Conservation (phyloP, 441 rosid species). For the Adansonia madagascariensis region DNA sequence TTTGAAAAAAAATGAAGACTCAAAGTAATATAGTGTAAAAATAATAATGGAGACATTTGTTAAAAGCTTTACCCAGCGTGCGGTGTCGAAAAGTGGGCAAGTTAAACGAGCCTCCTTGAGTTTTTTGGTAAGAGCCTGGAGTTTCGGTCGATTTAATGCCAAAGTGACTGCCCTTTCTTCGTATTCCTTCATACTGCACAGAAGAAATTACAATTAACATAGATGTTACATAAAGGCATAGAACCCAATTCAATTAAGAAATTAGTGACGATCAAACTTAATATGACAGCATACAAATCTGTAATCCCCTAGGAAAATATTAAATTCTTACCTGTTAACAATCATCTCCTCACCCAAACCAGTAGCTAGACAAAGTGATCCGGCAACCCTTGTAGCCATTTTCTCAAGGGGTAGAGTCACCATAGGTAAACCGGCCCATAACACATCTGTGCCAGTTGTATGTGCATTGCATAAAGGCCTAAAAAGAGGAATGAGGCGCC, state of each 20-base stretch:
- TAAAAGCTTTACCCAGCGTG: conserved; percentile 76
- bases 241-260: neutral
- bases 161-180: conserved; percentile 88
- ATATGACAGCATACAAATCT: neutral
- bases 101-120: conserved; percentile 72
- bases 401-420: conserved; percentile 93
- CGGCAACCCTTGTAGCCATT: conserved; percentile 99
- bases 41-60: neutral
- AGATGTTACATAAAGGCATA: neutral
- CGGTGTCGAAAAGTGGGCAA: conserved; percentile 89
- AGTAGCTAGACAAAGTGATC: conserved; percentile 93
- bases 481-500: conserved; percentile 19
- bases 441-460: conserved; percentile 95
- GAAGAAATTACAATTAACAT: neutral
- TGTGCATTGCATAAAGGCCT: conserved; percentile 99
- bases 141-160: conserved; percentile 74
- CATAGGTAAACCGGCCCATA: conserved; percentile 99
- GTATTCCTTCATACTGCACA: conserved; percentile 78
- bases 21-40: neutral
- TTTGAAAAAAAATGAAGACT: no score
- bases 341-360: conserved; percentile 99
- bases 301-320: neutral
- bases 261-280: neutral
- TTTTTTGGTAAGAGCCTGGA: conserved; percentile 67
- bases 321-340: conserved; percentile 65